A percentile compares a stretch with the other conserved stretches of the same genome.
These are phyloP conservation scores for Vitis hybrid DNA, from an alignment of 177 flowering plant genomes.

Conservation along the genomic window DNA sequence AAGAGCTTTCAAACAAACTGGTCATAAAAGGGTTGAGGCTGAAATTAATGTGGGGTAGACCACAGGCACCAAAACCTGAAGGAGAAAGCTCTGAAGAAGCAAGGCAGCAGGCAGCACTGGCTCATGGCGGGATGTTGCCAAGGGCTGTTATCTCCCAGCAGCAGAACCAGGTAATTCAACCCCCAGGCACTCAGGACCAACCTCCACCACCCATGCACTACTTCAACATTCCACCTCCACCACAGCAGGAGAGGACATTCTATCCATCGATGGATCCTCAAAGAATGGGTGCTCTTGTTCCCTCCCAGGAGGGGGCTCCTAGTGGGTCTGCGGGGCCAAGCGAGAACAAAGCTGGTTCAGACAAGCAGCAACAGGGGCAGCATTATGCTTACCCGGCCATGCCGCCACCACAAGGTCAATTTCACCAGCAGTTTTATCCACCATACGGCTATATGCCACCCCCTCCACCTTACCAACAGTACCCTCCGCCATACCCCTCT, in stretches of 20 bases:
- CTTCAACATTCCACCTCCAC: constrained; percentile 80
- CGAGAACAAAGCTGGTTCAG: constrained; percentile 41
- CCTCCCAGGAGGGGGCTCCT: constrained; percentile 64
- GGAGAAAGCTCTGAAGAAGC: constrained; percentile 61
- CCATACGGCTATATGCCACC: constrained; percentile 67
- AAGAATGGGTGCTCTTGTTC: constrained; percentile 84
- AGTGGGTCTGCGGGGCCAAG: constrained; percentile 40
- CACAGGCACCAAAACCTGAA: constrained; percentile 78
- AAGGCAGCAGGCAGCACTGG: constrained; percentile 58
- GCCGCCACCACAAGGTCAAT: constrained; percentile 60
- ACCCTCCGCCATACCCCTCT: constrained; percentile 42
- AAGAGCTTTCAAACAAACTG: constrained; percentile 85
- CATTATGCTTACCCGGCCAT: constrained; percentile 46
- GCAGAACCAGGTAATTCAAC: constrained; percentile 57
- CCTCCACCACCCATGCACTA: constrained; percentile 56
- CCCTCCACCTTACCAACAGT: constrained; percentile 51
- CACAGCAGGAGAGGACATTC: constrained; percentile 61
- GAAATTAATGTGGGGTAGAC: constrained; percentile 94
- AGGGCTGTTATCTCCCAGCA: constrained; percentile 84
- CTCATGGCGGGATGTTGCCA: constrained; percentile 83
- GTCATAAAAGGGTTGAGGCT: constrained; percentile 81
- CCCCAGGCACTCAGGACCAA: constrained; percentile 63
- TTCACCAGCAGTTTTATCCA: constrained; percentile 54
- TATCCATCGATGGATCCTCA: constrained; percentile 99
- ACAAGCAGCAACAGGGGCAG: constrained; percentile 43